Evolutionary conservation across 2,329 filamentous ascomycete genomes (phyloP), one percentile per base, ranked within the genome.

Genomic region (Ophidiomyces ophidiicola): DNA sequence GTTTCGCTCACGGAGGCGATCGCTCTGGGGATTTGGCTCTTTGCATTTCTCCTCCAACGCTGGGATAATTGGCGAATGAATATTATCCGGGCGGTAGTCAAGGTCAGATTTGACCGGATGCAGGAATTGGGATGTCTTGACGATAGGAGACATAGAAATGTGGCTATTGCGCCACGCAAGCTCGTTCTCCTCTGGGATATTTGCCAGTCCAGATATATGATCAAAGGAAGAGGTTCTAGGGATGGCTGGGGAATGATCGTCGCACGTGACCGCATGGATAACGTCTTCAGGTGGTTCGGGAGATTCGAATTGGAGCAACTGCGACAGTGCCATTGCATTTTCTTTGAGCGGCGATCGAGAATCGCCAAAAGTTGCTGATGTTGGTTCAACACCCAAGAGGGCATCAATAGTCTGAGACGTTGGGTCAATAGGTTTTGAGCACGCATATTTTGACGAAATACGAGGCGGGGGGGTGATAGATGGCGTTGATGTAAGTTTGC

Each of bases 161-260:
- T 52, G 39, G 32, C 39, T 59, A 29, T 57, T 53, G 42, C 56
- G 55, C 44, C 50, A 50, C 26, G 52, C 47, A 5, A 51, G 52
- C n/a, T 46, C 50, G 32, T 62, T 60, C 44, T 68, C 64, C 46
- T 68, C 64, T 1, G 62, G 63, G 4, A 69, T 63, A 42, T 66
- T 60, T 33, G 62, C 58, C 42, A 68, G 49, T 17, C 63, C 60
- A 33, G 54, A 55, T n/a, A 51, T 52, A 25, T 57, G 55, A 37
- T 51, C 62, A 33, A 65, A 61, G 0, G 62, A 61, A 5, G 62
- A 57, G 11, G 61, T 59, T 23, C 59, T 53, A 4, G 59, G 49
- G 19, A 56, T 54, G 14, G 58, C 51, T 3, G 64, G 62, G 11
- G 54, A 58, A 32, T 62, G 55, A 31, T 64, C 58, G 17, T 59